Base-by-base conservation (phyloP, 2,329 filamentous ascomycete species). In the Mollisia scopiformis region DNA sequence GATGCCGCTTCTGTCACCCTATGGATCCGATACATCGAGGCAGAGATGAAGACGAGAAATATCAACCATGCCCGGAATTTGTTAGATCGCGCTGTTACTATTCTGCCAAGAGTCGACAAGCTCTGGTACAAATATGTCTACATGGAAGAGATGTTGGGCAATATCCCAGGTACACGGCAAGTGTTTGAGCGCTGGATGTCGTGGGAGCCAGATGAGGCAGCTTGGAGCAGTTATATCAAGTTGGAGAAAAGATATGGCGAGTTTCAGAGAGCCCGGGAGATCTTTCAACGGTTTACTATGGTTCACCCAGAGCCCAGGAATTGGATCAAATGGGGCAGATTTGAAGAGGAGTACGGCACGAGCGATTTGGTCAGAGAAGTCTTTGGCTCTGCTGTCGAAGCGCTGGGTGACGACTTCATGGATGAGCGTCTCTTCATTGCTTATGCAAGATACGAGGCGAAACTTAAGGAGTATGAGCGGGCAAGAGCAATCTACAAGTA, bases 91-190 rank as follows among this genome's bases (percentile, higher is more conserved):
- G 93, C 95, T n/a, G 92, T 98, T 56, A 93, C 93, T 0, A 91
- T 96, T 58, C 80, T 97, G 39, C 95, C 95, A 5, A 84, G 95
- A 59, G 86, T 98, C 41, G 93, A 98, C 75, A 98, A 98, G 82
- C 80, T 99, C 33, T 99, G 95, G 95, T 99, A 97, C 81, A 98
- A 98, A 76, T 99, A 97, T 80, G 92, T 96, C 27, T 97, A 96
- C 75, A 96, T 97, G 90, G 94, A 98, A 79, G 95, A 99, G 83
- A 98, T 94, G 78, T 84, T 99, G 57, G 93, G 93, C 6, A 97
- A 99, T 71, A 88, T 99, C 52, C 88, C 93, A 2, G 95, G 94
- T 35, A 96, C 93, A 2, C 83, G 95, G 61, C 92, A 97, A 70
- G 92, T 98, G 0, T 99, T 98, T 74, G 95, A 99, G 78, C 84